Evolutionary conservation across 192 early-diverging fungal species (phyloP).

Genomic region (Cetraspora pellucida): DNA sequence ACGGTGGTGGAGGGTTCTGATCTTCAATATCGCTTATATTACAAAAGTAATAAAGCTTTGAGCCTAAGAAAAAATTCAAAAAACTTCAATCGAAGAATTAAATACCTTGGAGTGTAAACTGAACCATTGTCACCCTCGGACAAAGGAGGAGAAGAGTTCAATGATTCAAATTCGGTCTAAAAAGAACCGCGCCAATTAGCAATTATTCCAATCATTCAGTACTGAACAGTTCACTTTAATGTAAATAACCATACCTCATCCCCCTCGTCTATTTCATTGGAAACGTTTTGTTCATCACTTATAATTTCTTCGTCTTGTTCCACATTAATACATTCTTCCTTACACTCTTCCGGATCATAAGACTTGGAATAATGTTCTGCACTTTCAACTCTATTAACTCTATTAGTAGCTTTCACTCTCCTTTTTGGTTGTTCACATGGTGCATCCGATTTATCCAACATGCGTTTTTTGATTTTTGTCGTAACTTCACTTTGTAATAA

Average conservation of each 20-base stretch:
- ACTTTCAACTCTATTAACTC: neutral
- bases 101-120: constrained; percentile 13
- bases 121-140: neutral
- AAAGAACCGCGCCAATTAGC: constrained; percentile 1
- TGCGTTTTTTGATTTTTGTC: constrained; percentile 22
- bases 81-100: constrained; percentile 6
- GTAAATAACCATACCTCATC: constrained; percentile 14
- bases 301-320: constrained; percentile 1
- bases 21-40: constrained; percentile 13
- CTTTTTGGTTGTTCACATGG: constrained; percentile 10
- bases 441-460: neutral
- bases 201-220: constrained; percentile 15
- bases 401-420: constrained; percentile 9
- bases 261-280: constrained; percentile 4
- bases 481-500: constrained; percentile 24
- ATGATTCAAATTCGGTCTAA: constrained; percentile 5
- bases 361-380: neutral
- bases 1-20: neutral
- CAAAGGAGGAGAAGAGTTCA: neutral
- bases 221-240: neutral
- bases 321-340: constrained; percentile 4
- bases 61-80: constrained; percentile 8
- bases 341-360: neutral
- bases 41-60: neutral
- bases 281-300: neutral